Evolutionary conservation across 208 protist species (phyloP).

Genomic region (Acanthamoeba divionensis): DNA sequence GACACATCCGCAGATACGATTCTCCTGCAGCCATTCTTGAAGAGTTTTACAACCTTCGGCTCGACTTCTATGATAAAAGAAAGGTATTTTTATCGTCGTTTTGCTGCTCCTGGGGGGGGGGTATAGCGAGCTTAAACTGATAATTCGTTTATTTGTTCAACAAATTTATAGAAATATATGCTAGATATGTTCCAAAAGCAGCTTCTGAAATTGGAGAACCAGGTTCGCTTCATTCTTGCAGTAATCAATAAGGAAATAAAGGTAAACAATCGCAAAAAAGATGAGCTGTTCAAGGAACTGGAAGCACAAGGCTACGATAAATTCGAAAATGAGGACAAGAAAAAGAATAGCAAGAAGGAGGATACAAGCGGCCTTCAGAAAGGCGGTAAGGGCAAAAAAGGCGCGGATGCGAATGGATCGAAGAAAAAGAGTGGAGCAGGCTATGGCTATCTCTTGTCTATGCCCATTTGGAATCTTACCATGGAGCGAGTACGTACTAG

Average conservation of each 20-base stretch:
- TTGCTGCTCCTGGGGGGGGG: background rate
- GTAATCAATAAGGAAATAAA: slow-evolving; percentile 92
- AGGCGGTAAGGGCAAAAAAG: slow-evolving; percentile 81
- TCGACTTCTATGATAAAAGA: slow-evolving; percentile 95
- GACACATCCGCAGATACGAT: slow-evolving; percentile 92
- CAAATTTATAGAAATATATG: slow-evolving; percentile 79
- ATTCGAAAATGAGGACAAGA: slow-evolving; percentile 67
- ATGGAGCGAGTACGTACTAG: slow-evolving; percentile 92
- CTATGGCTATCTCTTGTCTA: slow-evolving; percentile 98
- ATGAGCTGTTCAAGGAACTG: slow-evolving; percentile 92
- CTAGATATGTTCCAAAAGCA: slow-evolving; percentile 84
- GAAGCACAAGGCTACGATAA: slow-evolving; percentile 84
- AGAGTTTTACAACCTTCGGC: slow-evolving; percentile 95
- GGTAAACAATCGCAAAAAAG: slow-evolving; percentile 90
- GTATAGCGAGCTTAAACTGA: no score
- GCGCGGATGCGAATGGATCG: slow-evolving; percentile 38
- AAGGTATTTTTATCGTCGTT: slow-evolving; percentile 69
- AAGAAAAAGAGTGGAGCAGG: slow-evolving; percentile 71
- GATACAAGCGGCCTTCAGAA: slow-evolving; percentile 62
- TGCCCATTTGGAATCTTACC: slow-evolving; percentile 97
- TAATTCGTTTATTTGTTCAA: background rate
- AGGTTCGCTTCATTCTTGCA: slow-evolving; percentile 96
- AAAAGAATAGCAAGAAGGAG: slow-evolving; percentile 72
- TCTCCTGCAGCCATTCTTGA: slow-evolving; percentile 88
- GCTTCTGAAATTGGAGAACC: slow-evolving; percentile 93